phyloP scores from a whole-genome alignment of 2,329 filamentous ascomycete genomes.

The Amauroascus verrucosus region DNA sequence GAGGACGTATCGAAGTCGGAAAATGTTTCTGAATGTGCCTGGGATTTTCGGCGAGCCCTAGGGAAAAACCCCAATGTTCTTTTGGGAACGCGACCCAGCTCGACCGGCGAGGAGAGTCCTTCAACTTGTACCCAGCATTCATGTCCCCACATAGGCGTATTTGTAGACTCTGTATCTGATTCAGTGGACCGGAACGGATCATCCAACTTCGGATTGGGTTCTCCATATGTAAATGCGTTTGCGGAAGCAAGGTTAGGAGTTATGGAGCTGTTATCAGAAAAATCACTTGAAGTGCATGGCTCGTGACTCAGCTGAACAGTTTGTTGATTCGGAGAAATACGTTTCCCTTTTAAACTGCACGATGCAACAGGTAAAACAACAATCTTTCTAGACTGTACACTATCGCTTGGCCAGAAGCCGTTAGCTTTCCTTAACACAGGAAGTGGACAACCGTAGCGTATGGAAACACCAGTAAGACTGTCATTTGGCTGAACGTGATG shows the following conservation, averaged over 20 bases:
- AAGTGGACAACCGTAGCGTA: constrained; percentile 79
- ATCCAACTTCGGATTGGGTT: neutral
- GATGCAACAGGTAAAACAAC: constrained; percentile 81
- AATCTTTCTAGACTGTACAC: constrained; percentile 70
- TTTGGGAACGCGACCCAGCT: constrained; percentile 75
- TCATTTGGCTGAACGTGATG: constrained; percentile 75
- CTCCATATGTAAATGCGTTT: neutral
- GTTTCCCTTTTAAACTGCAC: constrained; percentile 69
- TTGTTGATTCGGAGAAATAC: constrained; percentile 27
- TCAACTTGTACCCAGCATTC: constrained; percentile 82
- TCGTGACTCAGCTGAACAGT: neutral
- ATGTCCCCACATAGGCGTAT: constrained; percentile 67
- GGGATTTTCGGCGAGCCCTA: constrained; percentile 75
- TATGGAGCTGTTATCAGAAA: constrained; percentile 2
- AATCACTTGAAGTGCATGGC: neutral
- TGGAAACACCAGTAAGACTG: constrained; percentile 80
- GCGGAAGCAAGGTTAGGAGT: neutral
- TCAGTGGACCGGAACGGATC: neutral
- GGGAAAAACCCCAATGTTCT: constrained; percentile 84
- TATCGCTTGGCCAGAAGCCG: constrained; percentile 88
- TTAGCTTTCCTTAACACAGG: constrained; percentile 79
- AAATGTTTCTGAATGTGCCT: constrained; percentile 20
- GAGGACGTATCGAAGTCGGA: constrained; percentile 45
- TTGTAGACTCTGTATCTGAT: constrained; percentile 20
- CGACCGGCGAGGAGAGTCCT: constrained; percentile 58